Evolutionary conservation across 2,329 filamentous ascomycete species (phyloP).

Genomic region (Cladophialophora yegresii): DNA sequence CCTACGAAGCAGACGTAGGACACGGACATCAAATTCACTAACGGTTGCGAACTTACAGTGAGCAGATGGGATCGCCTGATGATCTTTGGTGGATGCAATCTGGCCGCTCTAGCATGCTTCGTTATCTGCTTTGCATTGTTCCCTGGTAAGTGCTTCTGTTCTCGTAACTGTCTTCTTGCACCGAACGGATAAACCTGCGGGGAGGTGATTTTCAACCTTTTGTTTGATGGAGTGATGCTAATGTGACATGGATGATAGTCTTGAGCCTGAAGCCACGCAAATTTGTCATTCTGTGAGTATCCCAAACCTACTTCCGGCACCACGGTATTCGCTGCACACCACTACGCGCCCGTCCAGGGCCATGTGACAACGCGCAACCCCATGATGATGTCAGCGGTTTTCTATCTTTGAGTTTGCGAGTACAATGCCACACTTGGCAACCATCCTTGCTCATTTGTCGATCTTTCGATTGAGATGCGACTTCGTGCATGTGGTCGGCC

Average conservation of each 20-base stretch:
- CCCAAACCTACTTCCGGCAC: conserved; percentile 32
- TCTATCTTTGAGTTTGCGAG: conserved; percentile 28
- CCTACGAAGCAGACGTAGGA: conserved; percentile 1
- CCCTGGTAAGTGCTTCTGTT: neutral
- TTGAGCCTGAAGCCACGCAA: conserved; percentile 81
- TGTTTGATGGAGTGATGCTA: neutral
- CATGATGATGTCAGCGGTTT: conserved; percentile 37
- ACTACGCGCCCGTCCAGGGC: conserved; percentile 21
- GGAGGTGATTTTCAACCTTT: neutral
- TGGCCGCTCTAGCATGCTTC: conserved; percentile 88
- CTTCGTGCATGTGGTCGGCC: conserved; percentile 25
- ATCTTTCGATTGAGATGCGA: conserved; percentile 17
- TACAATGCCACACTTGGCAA: conserved; percentile 16
- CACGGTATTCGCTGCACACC: conserved; percentile 31
- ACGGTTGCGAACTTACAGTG: conserved; percentile 58
- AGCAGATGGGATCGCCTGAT: conserved; percentile 95
- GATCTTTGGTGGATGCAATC: conserved; percentile 86
- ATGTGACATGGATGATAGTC: conserved; percentile 57
- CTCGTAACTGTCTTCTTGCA: neutral
- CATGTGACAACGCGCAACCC: conserved; percentile 35
- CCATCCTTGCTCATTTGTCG: conserved; percentile 13
- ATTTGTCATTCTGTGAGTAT: conserved; percentile 93
- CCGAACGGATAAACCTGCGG: neutral
- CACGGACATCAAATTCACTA: conserved; percentile 19
- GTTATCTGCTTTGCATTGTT: conserved; percentile 73